Evolutionary conservation across 208 protist species (phyloP), one percentile per base, ranked within the genome.

Genomic region (Trypanosoma theileri): DNA sequence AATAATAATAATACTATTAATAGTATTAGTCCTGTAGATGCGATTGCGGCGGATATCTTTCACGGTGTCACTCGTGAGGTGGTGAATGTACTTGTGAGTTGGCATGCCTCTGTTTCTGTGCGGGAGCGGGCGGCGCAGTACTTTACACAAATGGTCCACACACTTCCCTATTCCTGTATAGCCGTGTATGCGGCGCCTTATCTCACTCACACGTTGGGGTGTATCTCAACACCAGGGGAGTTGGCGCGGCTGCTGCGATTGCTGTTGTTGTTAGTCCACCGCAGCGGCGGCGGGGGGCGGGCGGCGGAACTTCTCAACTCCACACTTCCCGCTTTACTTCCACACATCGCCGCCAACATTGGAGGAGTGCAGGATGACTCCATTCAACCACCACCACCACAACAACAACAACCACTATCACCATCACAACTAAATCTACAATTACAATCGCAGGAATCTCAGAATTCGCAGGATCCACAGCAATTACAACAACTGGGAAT

Each of bases 71-170:
- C 81, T 19, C 57, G 68, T 51, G 71, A 76, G 9, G 72, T 91
- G 14, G 78, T 82, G 73, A 58, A 69, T 35, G 79, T 79, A 16
- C 46, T 80, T 21, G 60, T 11, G 40, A 28, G 10, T 9, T 82
- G 77, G 81, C 73, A 59, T 26, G 48, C 62, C 48, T 77, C 75
- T 19, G 22, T 74, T 3, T 66, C 69, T 44, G 82, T 92, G 45
- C 80, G 86, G 14, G 86, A 92, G 44, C 61, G 71, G 2, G 70
- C 69, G 1, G 81, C 78, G 4, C 82, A 89, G 57, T 86, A 79
- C 61, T 85, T 86, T 28, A 82, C 86, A 24, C 82, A 93, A 42
- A 81, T 88, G 62, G 68, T 87, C 41, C 84, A 93, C 59, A 77
- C 65, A 22, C 50, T 93, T n/a, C 78, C 87, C 16, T 86, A 81